Evolutionary conservation across 768 basidiomycete species (phyloP), one percentile per base, ranked within the genome.

Genomic region (Sarcomyxa edulis): DNA sequence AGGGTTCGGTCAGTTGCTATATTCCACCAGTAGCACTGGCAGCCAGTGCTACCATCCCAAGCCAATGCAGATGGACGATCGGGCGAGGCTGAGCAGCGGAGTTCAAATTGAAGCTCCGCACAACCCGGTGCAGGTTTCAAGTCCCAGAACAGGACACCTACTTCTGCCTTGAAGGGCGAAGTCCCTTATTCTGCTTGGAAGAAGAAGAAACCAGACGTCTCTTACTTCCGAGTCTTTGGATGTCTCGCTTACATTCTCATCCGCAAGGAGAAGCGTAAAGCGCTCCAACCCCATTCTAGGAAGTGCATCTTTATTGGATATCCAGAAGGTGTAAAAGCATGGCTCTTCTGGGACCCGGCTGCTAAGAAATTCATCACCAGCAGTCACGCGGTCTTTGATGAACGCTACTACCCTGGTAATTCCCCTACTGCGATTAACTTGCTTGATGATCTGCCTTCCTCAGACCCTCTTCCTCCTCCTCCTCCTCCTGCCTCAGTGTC

Each of bases 271-370:
- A 56, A 66, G 46, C 38, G 56, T 9, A 55, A 47, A 26, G 46
- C 34, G 1, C 46, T 66, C 0, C 32, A 54, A 12, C 35, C 53
- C 1, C 56, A 63, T 16, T 53, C 52, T 6, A 40, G 53, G 32
- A 60, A 65, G 33, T 58, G 60, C 16, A 42, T 67, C 10, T 66
- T 69, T 41, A 38, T 68, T 41, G 65, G 66, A 1, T 69, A 69
- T 41, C 51, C 57, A 0, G 19, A 26, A 18, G 52, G 51, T 4
- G 50, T 53, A 21, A 58, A 60, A 19, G 65, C 54, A 1, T 68
- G 61, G 58, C 34, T 42, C 19, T 60, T 68, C 43, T 67, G 54
- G 30, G 51, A 64, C 32, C 58, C 61, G 6, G 36, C 28, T 9
- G 59, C 53, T 2, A 44, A 49, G 32, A 53, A 50, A 44, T 41